A percentile compares a stretch with the other conserved stretches of the same genome.
phyloP scores from a whole-genome alignment of 139 green algal genomes.

The Parachlorella kessleri region DNA sequence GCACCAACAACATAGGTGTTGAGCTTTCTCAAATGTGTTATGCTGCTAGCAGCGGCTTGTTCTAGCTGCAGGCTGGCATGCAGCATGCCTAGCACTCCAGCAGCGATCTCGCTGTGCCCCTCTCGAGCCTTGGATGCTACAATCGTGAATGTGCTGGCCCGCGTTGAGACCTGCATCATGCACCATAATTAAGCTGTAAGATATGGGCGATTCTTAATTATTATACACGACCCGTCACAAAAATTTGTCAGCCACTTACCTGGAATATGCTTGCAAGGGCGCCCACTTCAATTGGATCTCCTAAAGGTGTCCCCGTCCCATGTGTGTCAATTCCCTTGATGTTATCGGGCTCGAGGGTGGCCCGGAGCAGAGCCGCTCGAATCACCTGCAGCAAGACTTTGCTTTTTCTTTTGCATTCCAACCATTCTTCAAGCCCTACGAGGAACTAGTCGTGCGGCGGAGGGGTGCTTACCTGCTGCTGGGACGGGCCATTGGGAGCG shows the following conservation, averaged over 20 bases:
- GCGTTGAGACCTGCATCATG: slow-evolving; percentile 9
- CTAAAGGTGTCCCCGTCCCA: slow-evolving; percentile 64
- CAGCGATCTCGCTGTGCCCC: slow-evolving; percentile 63
- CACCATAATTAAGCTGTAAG: slow-evolving; percentile 13
- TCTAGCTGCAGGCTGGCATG: slow-evolving; percentile 31
- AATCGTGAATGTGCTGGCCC: slow-evolving; percentile 4
- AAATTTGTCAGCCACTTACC: not conserved
- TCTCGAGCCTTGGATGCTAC: slow-evolving; percentile 51
- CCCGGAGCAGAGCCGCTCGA: slow-evolving; percentile 45
- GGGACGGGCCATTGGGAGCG: slow-evolving; percentile 84
- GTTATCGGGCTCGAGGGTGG: slow-evolving; percentile 26
- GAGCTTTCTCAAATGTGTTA: not conserved
- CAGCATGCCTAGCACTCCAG: slow-evolving; percentile 69
- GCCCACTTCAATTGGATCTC: slow-evolving; percentile 67
- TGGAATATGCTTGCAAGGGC: slow-evolving; percentile 39
- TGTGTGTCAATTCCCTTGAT: slow-evolving; percentile 55
- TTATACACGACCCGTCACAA: no score
- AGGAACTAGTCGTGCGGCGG: slow-evolving; percentile 56
- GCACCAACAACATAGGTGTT: slow-evolving; percentile 15
- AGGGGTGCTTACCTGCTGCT: slow-evolving; percentile 67
- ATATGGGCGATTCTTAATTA: slow-evolving; percentile 20
- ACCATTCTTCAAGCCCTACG: not conserved
- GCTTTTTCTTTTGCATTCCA: not conserved
- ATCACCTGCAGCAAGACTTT: slow-evolving; percentile 50
- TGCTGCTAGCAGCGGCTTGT: no score